Evolutionary conservation across 768 basidiomycete species (phyloP).

Genomic region (Calocera cornea): DNA sequence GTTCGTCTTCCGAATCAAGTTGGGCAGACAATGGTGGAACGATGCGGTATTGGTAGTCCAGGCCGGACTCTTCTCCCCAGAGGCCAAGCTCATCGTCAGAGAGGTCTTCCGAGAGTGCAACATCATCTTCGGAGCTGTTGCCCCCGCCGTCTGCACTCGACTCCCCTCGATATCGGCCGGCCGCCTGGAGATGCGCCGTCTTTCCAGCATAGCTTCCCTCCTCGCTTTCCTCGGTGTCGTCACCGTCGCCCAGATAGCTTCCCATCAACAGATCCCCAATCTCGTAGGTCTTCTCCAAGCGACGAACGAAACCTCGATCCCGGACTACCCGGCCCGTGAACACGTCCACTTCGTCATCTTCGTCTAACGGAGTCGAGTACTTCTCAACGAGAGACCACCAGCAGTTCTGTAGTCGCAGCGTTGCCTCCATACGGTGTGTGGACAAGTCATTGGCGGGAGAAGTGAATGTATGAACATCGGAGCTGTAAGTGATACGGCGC

Average conservation of each 20-base stretch:
- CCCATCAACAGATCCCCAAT: background rate
- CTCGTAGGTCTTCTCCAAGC: background rate
- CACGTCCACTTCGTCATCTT: background rate
- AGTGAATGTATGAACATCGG: background rate
- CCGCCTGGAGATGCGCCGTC: background rate
- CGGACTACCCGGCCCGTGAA: background rate
- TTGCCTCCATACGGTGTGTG: background rate
- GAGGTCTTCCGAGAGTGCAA: background rate
- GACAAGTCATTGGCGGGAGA: background rate
- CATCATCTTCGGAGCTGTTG: background rate
- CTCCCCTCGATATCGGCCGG: background rate
- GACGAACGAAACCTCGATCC: background rate
- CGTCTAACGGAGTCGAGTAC: background rate
- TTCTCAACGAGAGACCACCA: slow-evolving; percentile 1
- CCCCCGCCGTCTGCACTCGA: background rate
- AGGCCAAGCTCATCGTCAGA: background rate
- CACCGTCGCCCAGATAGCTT: background rate
- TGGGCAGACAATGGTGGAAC: background rate
- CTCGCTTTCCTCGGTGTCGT: background rate
- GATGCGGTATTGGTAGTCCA: background rate
- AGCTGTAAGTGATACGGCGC: background rate
- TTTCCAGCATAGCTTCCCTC: background rate
- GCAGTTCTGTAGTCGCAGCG: background rate
- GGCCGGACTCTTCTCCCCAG: background rate
- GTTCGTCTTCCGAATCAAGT: background rate